Evolutionary conservation across 108 stramenopile species (phyloP).

Genomic region (Mediolabrus comicus): DNA sequence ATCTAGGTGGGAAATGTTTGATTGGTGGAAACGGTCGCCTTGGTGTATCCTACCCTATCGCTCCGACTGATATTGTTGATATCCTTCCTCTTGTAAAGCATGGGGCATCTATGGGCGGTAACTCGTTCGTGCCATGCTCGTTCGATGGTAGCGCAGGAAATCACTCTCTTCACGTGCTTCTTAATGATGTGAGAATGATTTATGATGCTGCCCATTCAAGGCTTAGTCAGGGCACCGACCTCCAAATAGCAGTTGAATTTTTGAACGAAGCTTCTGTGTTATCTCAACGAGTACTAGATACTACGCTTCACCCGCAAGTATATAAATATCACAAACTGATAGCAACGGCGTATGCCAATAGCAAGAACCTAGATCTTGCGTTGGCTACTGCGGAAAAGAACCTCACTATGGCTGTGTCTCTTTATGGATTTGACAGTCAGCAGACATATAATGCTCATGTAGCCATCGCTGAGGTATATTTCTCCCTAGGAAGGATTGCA

Average conservation of each 20-base stretch:
- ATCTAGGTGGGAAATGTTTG: conserved; percentile 66
- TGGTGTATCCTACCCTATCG: conserved; percentile 70
- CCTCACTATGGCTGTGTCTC: conserved; percentile 74
- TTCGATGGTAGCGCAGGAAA: conserved; percentile 42
- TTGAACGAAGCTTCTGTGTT: conserved; percentile 77
- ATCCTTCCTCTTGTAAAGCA: conserved; percentile 92
- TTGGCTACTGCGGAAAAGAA: conserved; percentile 67
- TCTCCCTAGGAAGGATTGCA: conserved; percentile 39
- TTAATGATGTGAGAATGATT: conserved; percentile 77
- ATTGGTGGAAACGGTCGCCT: conserved; percentile 57
- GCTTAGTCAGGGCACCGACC: conserved; percentile 42
- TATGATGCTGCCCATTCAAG: conserved; percentile 72
- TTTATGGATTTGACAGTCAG: conserved; percentile 79
- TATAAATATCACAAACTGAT: conserved; percentile 69
- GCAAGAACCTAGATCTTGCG: conserved; percentile 64
- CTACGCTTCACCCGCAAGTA: conserved; percentile 71
- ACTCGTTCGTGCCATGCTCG: conserved; percentile 69
- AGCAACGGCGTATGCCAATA: conserved; percentile 74
- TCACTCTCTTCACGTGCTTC: conserved; percentile 70
- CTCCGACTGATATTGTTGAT: conserved; percentile 79
- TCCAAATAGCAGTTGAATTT: conserved; percentile 70
- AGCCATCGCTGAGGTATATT: conserved; percentile 60
- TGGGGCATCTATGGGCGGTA: conserved; percentile 61
- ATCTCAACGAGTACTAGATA: conserved; percentile 79
- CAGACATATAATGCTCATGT: conserved; percentile 59